Conservation (phyloP, 805 yeast genomes). For the Spathaspora sp. region DNA sequence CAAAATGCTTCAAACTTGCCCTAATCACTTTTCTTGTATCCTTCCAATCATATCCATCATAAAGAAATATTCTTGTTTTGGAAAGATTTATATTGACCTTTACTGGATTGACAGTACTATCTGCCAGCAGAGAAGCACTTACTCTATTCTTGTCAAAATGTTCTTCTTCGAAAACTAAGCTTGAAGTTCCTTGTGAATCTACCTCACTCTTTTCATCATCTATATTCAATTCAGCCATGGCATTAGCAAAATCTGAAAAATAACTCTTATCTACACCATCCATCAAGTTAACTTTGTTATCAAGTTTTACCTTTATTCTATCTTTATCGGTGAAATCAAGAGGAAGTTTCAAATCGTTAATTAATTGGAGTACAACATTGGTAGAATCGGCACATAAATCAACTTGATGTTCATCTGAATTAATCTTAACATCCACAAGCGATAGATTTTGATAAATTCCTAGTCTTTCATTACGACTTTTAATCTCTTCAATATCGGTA, state of each 20-base stretch:
- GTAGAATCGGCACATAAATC: conserved; percentile 83
- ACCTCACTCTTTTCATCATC: conserved; percentile 3
- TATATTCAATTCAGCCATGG: conserved; percentile 1
- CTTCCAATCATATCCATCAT: conserved; percentile 93
- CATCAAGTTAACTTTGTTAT: conserved; percentile 35
- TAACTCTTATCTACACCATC: conserved; percentile 37
- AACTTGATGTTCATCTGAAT: conserved; percentile 44
- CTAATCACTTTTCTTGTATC: conserved; percentile 66
- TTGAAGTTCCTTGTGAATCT: conserved; percentile 5
- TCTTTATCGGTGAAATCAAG: conserved; percentile 55
- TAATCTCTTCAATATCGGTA: conserved; percentile 18
- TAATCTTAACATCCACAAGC: conserved; percentile 42
- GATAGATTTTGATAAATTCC: conserved; percentile 22
- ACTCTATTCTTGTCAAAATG: conserved; percentile 14
- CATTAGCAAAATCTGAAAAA: conserved; percentile 12
- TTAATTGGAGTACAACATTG: conserved; percentile 62
- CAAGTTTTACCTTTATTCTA: conserved; percentile 46
- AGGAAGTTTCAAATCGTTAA: conserved; percentile 72
- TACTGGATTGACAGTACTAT: conserved; percentile 17
- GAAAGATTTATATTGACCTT: conserved; percentile 31
- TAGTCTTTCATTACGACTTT: conserved; percentile 13
- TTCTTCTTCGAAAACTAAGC: conserved; percentile 20
- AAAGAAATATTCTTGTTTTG: conserved; percentile 46
- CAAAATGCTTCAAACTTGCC: conserved; percentile 63
- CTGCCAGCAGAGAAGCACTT: neutral